phyloP scores from a whole-genome alignment of 441 rosid species.

The Pelargonium cotyledonis region DNA sequence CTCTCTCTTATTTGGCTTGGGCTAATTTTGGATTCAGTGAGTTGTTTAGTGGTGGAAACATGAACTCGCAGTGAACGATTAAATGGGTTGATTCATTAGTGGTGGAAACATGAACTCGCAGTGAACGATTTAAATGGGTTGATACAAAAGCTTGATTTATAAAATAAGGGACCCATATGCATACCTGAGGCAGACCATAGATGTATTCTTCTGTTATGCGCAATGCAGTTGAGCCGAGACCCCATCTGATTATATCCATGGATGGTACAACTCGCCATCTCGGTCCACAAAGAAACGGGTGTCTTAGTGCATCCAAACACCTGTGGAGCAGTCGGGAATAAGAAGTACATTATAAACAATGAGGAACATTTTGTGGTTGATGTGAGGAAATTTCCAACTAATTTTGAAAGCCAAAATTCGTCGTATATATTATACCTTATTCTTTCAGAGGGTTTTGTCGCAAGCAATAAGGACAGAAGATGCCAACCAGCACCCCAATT shows the following conservation, averaged over 20 bases:
- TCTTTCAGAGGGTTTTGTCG: slow-evolving; percentile 69
- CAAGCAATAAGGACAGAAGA: slow-evolving; percentile 74
- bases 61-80: no score
- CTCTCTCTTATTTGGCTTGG: no score
- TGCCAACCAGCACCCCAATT: slow-evolving; percentile 98
- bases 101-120: background rate
- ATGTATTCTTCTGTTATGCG: slow-evolving; percentile 88
- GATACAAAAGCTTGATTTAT: slow-evolving; percentile 1
- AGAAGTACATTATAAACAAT: background rate
- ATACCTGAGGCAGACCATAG: slow-evolving; percentile 71
- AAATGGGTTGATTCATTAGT: no score
- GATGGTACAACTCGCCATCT: slow-evolving; percentile 89
- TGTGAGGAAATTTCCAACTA: background rate
- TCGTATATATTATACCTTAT: slow-evolving; percentile 45
- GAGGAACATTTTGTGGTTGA: background rate
- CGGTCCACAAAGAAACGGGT: slow-evolving; percentile 92
- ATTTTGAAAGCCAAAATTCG: background rate
- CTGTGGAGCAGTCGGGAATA: slow-evolving; percentile 32
- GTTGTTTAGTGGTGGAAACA: no score
- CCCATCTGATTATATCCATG: slow-evolving; percentile 91
- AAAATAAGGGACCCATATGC: slow-evolving; percentile 24
- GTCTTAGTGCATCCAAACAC: slow-evolving; percentile 83
- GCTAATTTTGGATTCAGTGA: no score
- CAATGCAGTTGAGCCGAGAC: slow-evolving; percentile 88
- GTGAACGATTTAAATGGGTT: background rate